These are phyloP conservation scores for Noccaea caerulescens DNA, from an alignment of 345 rosid genomes.

Conservation along the genomic window DNA sequence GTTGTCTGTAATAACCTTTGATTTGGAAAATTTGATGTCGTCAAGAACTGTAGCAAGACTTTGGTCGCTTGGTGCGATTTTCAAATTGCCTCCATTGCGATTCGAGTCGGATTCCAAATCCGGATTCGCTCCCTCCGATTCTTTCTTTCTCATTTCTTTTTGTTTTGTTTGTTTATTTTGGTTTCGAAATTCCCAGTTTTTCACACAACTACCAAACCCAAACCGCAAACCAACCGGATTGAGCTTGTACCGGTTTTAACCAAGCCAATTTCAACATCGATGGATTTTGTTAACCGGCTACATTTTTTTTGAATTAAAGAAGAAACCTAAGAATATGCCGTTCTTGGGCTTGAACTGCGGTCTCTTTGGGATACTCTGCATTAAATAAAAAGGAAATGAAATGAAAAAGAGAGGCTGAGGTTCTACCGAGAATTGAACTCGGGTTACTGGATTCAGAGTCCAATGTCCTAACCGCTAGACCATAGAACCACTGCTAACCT, in stretches of 20 bases:
- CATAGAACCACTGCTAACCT: too few species aligned
- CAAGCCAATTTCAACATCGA: background rate
- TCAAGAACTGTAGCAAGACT: slow-evolving; percentile 29
- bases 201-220: background rate
- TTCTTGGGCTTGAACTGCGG: too few species aligned
- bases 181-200: background rate
- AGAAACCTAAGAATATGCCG: too few species aligned
- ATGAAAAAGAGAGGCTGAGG: too few species aligned
- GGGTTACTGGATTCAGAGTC: too few species aligned
- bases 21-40: slow-evolving; percentile 43
- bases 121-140: slow-evolving; percentile 17
- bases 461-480: too few species aligned
- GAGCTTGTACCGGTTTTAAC: slow-evolving; percentile 13
- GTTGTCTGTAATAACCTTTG: slow-evolving; percentile 22
- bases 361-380: too few species aligned
- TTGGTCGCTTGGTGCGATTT: slow-evolving; percentile 37
- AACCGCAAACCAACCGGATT: slow-evolving; percentile 13
- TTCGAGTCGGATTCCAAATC: slow-evolving; percentile 18
- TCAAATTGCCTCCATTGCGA: slow-evolving; percentile 10
- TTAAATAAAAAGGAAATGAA: too few species aligned
- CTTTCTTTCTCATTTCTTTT: slow-evolving; percentile 23
- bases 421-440: too few species aligned
- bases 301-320: too few species aligned
- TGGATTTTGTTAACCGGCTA: background rate
- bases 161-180: slow-evolving; percentile 1